These are phyloP conservation scores for Scutellaria barbata DNA, from an alignment of 257 asterid genomes.

Conservation along the genomic window DNA sequence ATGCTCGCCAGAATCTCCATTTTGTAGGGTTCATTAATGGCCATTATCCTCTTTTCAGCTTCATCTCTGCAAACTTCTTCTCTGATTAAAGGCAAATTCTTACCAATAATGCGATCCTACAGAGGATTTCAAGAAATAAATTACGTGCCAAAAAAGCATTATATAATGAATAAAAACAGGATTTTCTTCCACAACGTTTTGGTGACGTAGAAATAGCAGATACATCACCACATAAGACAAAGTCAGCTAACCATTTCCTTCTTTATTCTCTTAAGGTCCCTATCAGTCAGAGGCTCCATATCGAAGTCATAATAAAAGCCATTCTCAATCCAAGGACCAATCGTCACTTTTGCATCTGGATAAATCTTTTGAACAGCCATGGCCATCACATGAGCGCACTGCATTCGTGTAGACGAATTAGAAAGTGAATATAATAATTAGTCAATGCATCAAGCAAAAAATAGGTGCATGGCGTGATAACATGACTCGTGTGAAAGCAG, in stretches of 20 bases:
- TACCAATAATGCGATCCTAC: conserved; percentile 89
- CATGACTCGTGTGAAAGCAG: too few relatives aligned
- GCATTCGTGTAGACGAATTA: conserved; percentile 38
- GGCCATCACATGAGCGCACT: conserved; percentile 99
- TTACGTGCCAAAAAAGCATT: conserved; percentile 38
- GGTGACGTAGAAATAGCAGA: too few relatives aligned
- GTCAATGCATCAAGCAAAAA: too few relatives aligned
- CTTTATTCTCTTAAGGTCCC: conserved; percentile 89
- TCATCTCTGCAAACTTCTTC: conserved; percentile 92
- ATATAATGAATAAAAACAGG: not conserved
- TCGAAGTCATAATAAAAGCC: conserved; percentile 97
- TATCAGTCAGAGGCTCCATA: conserved; percentile 89
- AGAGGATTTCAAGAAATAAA: conserved; percentile 54
- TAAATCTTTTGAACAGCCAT: conserved; percentile 98
- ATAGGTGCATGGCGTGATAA: too few relatives aligned
- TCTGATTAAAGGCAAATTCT: conserved; percentile 78
- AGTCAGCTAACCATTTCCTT: conserved; percentile 85
- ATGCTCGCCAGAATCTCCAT: conserved; percentile 84
- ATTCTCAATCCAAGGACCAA: conserved; percentile 96
- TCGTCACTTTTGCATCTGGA: conserved; percentile 93
- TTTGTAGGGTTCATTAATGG: conserved; percentile 89
- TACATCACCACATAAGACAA: not conserved
- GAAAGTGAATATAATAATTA: too few relatives aligned
- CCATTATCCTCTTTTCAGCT: conserved; percentile 76
- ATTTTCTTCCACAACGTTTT: too few relatives aligned